Conservation (phyloP, 768 basidiomycete species). For the Macrolepiota dolichaula region DNA sequence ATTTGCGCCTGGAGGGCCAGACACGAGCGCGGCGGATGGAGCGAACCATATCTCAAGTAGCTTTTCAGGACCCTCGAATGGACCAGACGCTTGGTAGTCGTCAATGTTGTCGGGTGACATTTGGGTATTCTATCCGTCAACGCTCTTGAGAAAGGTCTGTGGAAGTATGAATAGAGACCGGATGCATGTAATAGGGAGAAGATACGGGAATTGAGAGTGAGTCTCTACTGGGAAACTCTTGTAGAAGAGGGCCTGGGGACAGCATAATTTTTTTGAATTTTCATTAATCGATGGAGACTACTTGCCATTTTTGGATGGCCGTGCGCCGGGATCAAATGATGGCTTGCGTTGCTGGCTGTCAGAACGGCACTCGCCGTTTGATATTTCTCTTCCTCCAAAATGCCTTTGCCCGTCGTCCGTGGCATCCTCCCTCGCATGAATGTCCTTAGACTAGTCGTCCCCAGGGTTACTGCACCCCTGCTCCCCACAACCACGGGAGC, state of each 20-base stretch:
- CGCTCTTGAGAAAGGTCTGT: conserved; percentile 34
- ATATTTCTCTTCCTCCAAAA: not conserved
- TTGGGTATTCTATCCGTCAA: conserved; percentile 38
- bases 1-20: conserved; percentile 34
- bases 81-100: conserved; percentile 38
- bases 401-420: conserved; percentile 5
- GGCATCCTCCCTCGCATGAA: conserved; percentile 30
- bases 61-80: conserved; percentile 94
- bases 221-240: conserved; percentile 5
- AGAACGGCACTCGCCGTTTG: not conserved
- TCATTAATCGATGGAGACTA: conserved; percentile 1
- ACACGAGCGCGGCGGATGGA: conserved; percentile 63
- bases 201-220: conserved; percentile 7
- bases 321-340: conserved; percentile 3
- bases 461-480: conserved; percentile 13
- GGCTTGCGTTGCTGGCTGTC: not conserved
- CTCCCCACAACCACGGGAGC: conserved; percentile 12
- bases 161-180: conserved; percentile 17
- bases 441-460: conserved; percentile 23
- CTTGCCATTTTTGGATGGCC: not conserved
- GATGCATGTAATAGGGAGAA: conserved; percentile 42
- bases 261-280: not conserved
- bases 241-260: not conserved
- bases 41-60: conserved; percentile 98
- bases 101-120: conserved; percentile 32